Evolutionary conservation across 352 stramenopile genomes (phyloP), one percentile per base, ranked within the genome.

Genomic region (Globisporangium solare): DNA sequence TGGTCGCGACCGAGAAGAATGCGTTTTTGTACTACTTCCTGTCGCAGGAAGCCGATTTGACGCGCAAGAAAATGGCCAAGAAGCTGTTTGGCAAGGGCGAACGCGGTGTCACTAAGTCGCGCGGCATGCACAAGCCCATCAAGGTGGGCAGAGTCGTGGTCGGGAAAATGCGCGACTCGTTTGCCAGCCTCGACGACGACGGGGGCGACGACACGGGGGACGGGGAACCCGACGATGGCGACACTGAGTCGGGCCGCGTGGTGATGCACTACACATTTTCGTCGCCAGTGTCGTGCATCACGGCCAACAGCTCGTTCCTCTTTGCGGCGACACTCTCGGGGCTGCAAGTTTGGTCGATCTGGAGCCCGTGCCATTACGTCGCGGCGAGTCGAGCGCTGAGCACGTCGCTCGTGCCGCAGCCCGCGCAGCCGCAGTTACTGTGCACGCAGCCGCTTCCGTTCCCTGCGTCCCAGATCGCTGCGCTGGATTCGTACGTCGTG

Each of bases 201-300:
- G 62, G 31, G 48, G 48, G 57, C 41, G 40, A 70, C 17, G 24
- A 54, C 7, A 27, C 27, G 20, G n/a, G 20, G 12, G 41, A 54
- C 18, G 66, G 60, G 11, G 40, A 66, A 35, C 32, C 43, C 2
- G 62, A 70, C n/a, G 66, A 62, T 5, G 7, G 27, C 27, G 64
- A 64, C 21, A 56, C 56, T 13, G 74, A 82, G 35, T 91, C 82
- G 6, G 73, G 79, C 6, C 82, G 81, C 41, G 83, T 94, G 7
- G 79, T 92, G n/a, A 89, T 92, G 75, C 79, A 92, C 58, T 94
- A 94, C 59, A 75, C 62, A 17, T 92, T 94, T 62, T 74, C 75
- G 22, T 81, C 75, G 3, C 67, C 71, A 0, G 77, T 90, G 24
- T 73, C 72, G 2, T 79, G 61, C 37, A 83, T 94, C 53, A 76